Percentiles rank a stretch among this genome's conserved stretches.
Conservation (phyloP, 441 rosid species). For the Jatropha podagrica region DNA sequence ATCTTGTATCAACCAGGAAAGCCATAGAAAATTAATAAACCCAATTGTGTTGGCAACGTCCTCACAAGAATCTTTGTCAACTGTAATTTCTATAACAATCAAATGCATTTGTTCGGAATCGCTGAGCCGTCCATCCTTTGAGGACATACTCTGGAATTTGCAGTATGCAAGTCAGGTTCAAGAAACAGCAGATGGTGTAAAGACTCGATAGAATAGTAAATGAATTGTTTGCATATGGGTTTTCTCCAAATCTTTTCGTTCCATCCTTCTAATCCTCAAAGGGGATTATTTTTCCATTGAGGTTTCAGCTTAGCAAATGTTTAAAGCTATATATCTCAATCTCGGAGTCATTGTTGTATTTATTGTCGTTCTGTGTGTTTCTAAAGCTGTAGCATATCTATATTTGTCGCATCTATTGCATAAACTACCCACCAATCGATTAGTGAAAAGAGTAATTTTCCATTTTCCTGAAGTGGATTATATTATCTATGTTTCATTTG, state of each 20-base stretch:
- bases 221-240: too few relatives aligned
- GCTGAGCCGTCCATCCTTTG: slow-evolving; percentile 47
- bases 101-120: slow-evolving; percentile 51
- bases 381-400: background rate
- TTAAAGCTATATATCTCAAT: background rate
- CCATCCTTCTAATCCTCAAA: background rate
- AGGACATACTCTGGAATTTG: slow-evolving; percentile 59
- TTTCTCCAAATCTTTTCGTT: background rate
- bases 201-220: background rate
- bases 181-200: slow-evolving; percentile 33
- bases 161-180: slow-evolving; percentile 55
- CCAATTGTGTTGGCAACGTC: slow-evolving; percentile 44
- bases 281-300: background rate
- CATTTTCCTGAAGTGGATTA: background rate
- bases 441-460: background rate
- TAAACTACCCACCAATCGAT: background rate
- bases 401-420: background rate
- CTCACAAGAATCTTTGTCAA: slow-evolving; percentile 47
- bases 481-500: too few relatives aligned
- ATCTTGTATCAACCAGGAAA: slow-evolving; percentile 37
- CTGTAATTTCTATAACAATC: slow-evolving; percentile 45
- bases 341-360: background rate
- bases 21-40: slow-evolving; percentile 32
- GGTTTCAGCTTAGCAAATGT: slow-evolving; percentile 5
- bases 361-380: background rate